phyloP scores from a whole-genome alignment of 2,329 filamentous ascomycete species.

The Fusarium sp. region DNA sequence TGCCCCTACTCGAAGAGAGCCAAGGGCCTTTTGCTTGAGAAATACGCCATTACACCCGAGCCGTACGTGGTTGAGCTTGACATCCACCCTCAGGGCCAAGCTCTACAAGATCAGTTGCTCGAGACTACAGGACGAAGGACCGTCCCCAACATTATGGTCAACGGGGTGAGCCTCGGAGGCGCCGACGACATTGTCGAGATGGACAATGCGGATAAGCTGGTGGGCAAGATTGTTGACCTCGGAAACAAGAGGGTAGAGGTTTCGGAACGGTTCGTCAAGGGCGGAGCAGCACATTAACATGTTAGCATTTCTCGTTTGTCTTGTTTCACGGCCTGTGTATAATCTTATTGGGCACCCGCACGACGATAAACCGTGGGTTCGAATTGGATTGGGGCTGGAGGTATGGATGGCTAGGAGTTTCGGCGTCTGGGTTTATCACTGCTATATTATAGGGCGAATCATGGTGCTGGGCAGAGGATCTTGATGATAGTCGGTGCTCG shows the following conservation, averaged over 20 bases:
- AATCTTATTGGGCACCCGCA: constrained; percentile 18
- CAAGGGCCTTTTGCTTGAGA: constrained; percentile 84
- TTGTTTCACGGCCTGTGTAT: constrained; percentile 20
- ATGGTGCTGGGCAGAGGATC: constrained; percentile 5
- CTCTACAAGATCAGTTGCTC: constrained; percentile 77
- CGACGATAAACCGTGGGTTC: constrained; percentile 16
- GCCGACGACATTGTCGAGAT: constrained; percentile 85
- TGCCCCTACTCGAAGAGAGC: constrained; percentile 88
- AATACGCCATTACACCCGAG: constrained; percentile 83
- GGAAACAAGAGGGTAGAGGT: constrained; percentile 73
- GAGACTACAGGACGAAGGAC: constrained; percentile 83
- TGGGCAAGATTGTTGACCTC: constrained; percentile 76
- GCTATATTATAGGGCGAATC: constrained; percentile 9
- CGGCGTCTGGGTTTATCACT: constrained; percentile 23
- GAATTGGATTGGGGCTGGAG: constrained; percentile 20
- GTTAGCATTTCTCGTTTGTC: not conserved
- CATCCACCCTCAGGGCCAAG: constrained; percentile 76
- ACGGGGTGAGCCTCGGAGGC: constrained; percentile 89
- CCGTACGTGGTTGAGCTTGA: constrained; percentile 95
- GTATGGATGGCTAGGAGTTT: constrained; percentile 32
- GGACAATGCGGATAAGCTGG: constrained; percentile 73
- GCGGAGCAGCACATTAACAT: constrained; percentile 15
- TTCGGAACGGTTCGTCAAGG: constrained; percentile 57
- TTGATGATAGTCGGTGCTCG: not conserved
- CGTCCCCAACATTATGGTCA: constrained; percentile 91